A percentile compares a stretch with the other conserved stretches of the same genome.
Conservation (phyloP, 1,139 yeast species). For the Geotrichum restrictum region DNA sequence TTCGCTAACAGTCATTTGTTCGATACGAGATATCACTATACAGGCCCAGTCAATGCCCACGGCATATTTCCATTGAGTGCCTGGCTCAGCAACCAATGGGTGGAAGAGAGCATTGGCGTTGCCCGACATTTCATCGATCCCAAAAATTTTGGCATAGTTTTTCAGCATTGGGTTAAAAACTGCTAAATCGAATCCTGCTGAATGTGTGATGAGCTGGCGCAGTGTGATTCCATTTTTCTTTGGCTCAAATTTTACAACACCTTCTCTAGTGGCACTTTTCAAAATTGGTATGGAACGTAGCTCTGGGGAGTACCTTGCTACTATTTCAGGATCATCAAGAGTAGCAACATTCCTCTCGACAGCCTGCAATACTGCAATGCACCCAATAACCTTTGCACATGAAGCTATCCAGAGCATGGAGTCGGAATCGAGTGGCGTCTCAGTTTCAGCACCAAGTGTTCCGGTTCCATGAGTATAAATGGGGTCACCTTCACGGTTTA, state of each 20-base stretch:
- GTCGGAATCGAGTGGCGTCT: constrained; percentile 31
- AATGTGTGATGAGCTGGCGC: constrained; percentile 49
- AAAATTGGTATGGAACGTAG: constrained; percentile 31
- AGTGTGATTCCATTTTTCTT: constrained; percentile 45
- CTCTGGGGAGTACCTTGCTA: constrained; percentile 42
- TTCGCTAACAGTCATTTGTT: neutral
- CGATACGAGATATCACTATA: constrained; percentile 36
- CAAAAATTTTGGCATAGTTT: constrained; percentile 9
- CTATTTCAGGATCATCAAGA: constrained; percentile 39
- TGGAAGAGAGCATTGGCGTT: constrained; percentile 26
- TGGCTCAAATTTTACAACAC: constrained; percentile 34
- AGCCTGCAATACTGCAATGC: constrained; percentile 49
- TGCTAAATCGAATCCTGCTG: constrained; percentile 33
- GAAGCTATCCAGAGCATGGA: constrained; percentile 43
- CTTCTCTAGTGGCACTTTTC: constrained; percentile 39
- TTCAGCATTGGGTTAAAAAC: constrained; percentile 33
- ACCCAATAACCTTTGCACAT: constrained; percentile 49
- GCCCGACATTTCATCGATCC: constrained; percentile 17
- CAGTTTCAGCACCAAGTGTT: constrained; percentile 25
- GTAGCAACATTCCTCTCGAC: constrained; percentile 43
- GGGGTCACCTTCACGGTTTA: neutral
- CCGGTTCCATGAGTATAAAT: constrained; percentile 23
- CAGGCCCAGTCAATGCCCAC: constrained; percentile 54
- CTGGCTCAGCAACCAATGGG: constrained; percentile 54
- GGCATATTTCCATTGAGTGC: constrained; percentile 52